Conservation (phyloP, 805 yeast species). For the Kuraishia capsulata region DNA sequence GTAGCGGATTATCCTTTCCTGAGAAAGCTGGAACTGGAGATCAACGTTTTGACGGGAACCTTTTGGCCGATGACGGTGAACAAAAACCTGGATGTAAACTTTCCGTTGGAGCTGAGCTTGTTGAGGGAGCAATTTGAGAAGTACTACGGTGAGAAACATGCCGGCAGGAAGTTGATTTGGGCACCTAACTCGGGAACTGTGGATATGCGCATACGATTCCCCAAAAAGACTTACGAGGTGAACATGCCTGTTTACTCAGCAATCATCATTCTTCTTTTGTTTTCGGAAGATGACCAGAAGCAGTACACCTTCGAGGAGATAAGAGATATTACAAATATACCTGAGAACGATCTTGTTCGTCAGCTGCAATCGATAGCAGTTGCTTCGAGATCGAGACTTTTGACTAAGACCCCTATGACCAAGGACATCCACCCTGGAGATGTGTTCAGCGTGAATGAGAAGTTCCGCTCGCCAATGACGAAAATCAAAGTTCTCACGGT, state of each 20-base stretch:
- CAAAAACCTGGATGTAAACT: slow-evolving; percentile 23
- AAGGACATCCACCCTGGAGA: slow-evolving; percentile 60
- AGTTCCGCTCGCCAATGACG: slow-evolving; percentile 57
- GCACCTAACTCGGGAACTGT: slow-evolving; percentile 77
- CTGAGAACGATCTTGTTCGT: slow-evolving; percentile 61
- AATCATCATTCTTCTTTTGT: slow-evolving; percentile 58
- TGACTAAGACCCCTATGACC: slow-evolving; percentile 67
- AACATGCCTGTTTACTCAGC: slow-evolving; percentile 77
- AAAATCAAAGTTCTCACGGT: slow-evolving; percentile 73
- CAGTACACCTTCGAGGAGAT: slow-evolving; percentile 56
- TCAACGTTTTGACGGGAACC: slow-evolving; percentile 49
- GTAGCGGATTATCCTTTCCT: too few species aligned
- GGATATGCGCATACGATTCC: slow-evolving; percentile 66
- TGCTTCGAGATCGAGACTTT: slow-evolving; percentile 71
- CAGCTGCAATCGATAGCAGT: slow-evolving; percentile 79
- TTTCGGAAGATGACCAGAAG: slow-evolving; percentile 40
- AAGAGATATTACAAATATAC: slow-evolving; percentile 56
- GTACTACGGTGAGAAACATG: slow-evolving; percentile 41
- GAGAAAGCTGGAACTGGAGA: slow-evolving; percentile 31
- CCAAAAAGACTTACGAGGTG: slow-evolving; percentile 64
- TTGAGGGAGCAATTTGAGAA: slow-evolving; percentile 37
- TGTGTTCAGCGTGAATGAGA: slow-evolving; percentile 55
- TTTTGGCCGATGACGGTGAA: slow-evolving; percentile 58
- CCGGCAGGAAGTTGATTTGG: slow-evolving; percentile 63
- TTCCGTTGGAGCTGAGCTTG: slow-evolving; percentile 35